A percentile compares a stretch with the other conserved stretches of the same genome.
Conservation (phyloP, 768 basidiomycete species). For the Crepidotus variabilis region DNA sequence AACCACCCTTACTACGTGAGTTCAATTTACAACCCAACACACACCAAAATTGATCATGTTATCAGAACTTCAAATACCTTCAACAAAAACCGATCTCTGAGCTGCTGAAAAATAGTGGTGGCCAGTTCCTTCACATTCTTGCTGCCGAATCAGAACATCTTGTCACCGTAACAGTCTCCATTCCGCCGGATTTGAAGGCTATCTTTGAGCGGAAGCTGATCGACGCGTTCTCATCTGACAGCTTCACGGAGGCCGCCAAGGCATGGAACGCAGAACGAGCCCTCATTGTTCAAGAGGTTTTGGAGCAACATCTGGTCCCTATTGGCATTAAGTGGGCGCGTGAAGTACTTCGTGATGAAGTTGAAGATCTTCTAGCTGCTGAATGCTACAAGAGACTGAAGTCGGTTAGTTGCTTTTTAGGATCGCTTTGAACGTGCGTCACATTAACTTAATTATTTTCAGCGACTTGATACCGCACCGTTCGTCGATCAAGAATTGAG, state of each 20-base stretch:
- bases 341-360: slow-evolving; percentile 86
- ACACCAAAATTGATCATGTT: slow-evolving; percentile 5
- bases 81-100: slow-evolving; percentile 68
- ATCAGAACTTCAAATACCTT: slow-evolving; percentile 93
- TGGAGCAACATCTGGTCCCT: slow-evolving; percentile 82
- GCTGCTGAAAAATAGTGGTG: slow-evolving; percentile 49
- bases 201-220: slow-evolving; percentile 72
- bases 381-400: slow-evolving; percentile 67
- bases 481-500: slow-evolving; percentile 60
- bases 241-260: slow-evolving; percentile 78
- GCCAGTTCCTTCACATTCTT: slow-evolving; percentile 89
- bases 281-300: slow-evolving; percentile 71
- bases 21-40: slow-evolving; percentile 8
- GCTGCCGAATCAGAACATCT: slow-evolving; percentile 88
- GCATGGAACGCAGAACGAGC: slow-evolving; percentile 90
- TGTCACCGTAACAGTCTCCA: slow-evolving; percentile 67
- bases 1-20: slow-evolving; percentile 69
- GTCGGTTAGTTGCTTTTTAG: slow-evolving; percentile 44
- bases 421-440: background rate
- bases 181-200: slow-evolving; percentile 60
- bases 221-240: slow-evolving; percentile 81
- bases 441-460: slow-evolving; percentile 3
- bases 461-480: slow-evolving; percentile 86
- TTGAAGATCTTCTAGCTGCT: slow-evolving; percentile 76
- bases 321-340: slow-evolving; percentile 83